phyloP scores from a whole-genome alignment of 768 basidiomycete species.

The Lactifluus subvellereus region DNA sequence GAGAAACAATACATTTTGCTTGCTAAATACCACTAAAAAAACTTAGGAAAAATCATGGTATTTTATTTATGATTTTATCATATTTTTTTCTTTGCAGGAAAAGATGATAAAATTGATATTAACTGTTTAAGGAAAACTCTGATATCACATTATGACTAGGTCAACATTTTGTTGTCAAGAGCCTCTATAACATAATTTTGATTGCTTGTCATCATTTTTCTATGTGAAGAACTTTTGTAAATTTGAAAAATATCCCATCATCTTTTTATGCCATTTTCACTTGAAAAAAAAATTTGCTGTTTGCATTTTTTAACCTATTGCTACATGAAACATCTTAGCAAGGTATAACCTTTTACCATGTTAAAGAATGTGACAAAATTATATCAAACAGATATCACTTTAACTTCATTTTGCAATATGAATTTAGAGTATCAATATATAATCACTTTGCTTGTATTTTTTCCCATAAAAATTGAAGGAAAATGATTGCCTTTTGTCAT shows the following conservation, averaged over 20 bases:
- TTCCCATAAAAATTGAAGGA: neutral
- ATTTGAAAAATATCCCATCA: neutral
- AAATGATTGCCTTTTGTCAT: neutral
- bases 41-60: no score
- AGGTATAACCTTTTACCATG: neutral
- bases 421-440: neutral
- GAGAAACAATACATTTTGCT: no score
- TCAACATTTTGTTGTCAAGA: no score
- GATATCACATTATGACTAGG: no score
- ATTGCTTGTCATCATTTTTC: neutral
- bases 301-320: neutral
- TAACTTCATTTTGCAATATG: neutral
- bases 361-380: neutral
- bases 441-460: neutral
- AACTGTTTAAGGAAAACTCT: no score
- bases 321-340: neutral
- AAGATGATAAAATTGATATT: no score
- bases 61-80: no score
- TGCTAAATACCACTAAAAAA: no score
- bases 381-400: neutral
- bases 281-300: neutral
- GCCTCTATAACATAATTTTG: no score
- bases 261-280: neutral
- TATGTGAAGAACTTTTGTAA: neutral
- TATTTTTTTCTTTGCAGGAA: no score